phyloP scores from a whole-genome alignment of 108 stramenopile species.

The Conticribra weissflogii region DNA sequence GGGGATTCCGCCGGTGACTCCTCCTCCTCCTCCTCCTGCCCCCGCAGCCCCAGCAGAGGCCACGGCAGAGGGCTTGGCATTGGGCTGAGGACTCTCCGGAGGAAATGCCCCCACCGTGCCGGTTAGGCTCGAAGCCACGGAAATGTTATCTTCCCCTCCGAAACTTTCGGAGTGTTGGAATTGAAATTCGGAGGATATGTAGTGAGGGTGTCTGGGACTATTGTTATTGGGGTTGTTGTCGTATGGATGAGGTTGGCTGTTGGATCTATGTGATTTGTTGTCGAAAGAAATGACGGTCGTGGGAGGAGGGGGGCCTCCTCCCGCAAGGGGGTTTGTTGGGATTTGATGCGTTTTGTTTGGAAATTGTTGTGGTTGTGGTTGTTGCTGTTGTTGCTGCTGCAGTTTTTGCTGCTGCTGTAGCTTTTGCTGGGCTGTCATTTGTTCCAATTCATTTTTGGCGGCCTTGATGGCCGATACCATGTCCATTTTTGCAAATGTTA shows the following conservation, averaged over 20 bases:
- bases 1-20: too few relatives aligned
- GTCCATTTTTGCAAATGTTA: conserved; percentile 35
- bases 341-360: background rate
- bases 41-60: too few relatives aligned
- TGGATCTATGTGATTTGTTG: background rate
- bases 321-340: too few relatives aligned
- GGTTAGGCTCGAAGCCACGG: background rate
- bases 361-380: background rate
- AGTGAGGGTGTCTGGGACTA: background rate
- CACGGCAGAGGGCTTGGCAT: too few relatives aligned
- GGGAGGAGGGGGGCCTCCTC: conserved; percentile 22
- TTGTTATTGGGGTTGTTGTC: background rate
- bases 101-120: background rate
- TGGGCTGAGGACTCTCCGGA: too few relatives aligned
- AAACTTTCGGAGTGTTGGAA: conserved; percentile 1
- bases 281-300: conserved; percentile 17
- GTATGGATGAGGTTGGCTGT: conserved; percentile 7
- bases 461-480: conserved; percentile 41
- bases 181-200: conserved; percentile 12
- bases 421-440: conserved; percentile 9
- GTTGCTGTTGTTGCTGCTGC: conserved; percentile 2
- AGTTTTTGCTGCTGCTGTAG: background rate
- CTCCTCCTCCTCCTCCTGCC: too few relatives aligned
- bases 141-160: conserved; percentile 1
- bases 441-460: conserved; percentile 38